Evolutionary conservation across 257 asterid species (phyloP).

Genomic region (Mentha longifolia): DNA sequence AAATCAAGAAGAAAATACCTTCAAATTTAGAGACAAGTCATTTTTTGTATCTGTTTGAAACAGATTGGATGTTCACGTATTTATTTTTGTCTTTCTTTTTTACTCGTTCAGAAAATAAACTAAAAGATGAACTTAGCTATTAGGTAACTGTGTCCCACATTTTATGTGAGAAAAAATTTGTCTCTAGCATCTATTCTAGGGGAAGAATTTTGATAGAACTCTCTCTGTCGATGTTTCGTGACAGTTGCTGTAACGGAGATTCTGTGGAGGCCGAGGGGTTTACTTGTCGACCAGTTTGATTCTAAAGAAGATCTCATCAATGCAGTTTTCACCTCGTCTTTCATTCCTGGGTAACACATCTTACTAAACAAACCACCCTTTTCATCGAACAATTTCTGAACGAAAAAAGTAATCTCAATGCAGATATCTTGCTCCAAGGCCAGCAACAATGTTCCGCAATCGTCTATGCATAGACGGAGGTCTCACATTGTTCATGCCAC

Average conservation of each 20-base stretch:
- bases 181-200: background rate
- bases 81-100: background rate
- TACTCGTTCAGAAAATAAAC: background rate
- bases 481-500: constrained; percentile 93
- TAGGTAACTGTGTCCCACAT: background rate
- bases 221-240: constrained; percentile 35
- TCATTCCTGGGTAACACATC: constrained; percentile 78
- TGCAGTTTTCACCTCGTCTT: constrained; percentile 93
- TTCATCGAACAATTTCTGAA: constrained; percentile 23
- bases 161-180: background rate
- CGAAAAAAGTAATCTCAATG: constrained; percentile 28
- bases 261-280: constrained; percentile 94
- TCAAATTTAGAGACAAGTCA: background rate
- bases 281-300: constrained; percentile 90
- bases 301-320: constrained; percentile 90
- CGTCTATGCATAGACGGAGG: constrained; percentile 91
- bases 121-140: background rate
- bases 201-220: constrained; percentile 28
- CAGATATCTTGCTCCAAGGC: constrained; percentile 98
- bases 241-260: constrained; percentile 95
- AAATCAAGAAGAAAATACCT: background rate
- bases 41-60: background rate
- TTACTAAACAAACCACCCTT: background rate
- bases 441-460: constrained; percentile 86
- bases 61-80: background rate